A percentile compares a stretch with the other conserved stretches of the same genome.
Evolutionary conservation across 208 protist species (phyloP).

Genomic region (Leishmania major): DNA sequence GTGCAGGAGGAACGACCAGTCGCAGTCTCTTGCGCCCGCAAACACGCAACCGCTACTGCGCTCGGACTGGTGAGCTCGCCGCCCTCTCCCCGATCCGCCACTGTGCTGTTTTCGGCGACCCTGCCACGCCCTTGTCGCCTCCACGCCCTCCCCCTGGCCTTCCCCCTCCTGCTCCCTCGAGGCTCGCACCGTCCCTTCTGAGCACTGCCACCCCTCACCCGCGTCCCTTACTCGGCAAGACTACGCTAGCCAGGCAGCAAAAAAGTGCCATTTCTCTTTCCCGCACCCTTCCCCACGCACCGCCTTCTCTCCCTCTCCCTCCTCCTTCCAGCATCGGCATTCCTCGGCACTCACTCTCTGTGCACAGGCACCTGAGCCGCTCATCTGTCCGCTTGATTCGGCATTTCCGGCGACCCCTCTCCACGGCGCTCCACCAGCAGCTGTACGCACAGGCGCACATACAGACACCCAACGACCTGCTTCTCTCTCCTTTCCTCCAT

Average conservation of each 20-base stretch:
- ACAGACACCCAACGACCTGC: not conserved
- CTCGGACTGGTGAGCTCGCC: no score
- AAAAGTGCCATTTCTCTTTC: not conserved
- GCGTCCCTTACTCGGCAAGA: not conserved
- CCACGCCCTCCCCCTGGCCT: no score
- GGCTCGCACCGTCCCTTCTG: not conserved
- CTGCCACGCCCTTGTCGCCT: no score
- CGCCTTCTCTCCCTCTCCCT: not conserved
- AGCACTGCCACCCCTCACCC: not conserved
- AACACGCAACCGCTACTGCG: no score
- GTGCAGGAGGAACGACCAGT: not conserved
- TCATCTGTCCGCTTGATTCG: not conserved
- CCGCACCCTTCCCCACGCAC: not conserved
- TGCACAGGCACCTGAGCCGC: not conserved
- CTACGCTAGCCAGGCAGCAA: not conserved
- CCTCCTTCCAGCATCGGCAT: not conserved
- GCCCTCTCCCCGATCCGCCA: no score
- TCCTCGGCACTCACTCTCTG: not conserved
- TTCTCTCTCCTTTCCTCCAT: not conserved
- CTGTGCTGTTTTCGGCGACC: no score
- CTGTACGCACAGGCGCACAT: not conserved
- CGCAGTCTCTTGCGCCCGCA: not conserved
- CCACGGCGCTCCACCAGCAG: not conserved
- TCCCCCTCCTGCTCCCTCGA: no score
- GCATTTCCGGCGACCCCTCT: not conserved